Base-by-base conservation (phyloP, 208 protist genomes). In the Vickermania ingenoplastis region DNA sequence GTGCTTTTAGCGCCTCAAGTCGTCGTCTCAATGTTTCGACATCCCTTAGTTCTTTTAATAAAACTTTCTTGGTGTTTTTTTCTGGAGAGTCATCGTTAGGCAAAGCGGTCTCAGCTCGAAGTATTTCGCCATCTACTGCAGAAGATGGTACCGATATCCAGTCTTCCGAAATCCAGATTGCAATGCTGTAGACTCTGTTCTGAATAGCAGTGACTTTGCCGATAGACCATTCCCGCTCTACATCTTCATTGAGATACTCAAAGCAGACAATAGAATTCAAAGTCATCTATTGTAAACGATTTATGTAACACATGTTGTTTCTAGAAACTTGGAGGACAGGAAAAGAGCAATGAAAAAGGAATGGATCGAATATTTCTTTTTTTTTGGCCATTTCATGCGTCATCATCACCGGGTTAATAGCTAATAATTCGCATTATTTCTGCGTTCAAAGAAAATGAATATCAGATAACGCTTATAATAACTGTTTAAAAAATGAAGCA, bases 231-330 rank as follows among this genome's bases (percentile, higher is more conserved):
- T 52, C 26, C 53, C 61, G 57, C 23, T 52, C 24, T 21, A 52
- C 31, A 11, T 66, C 27, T 3, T 28, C 27, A 27, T 58, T 26
- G 13, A 66, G 53, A 2, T 21, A 7, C 53, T 66, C 61, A 27
- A 66, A 66, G 0, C 52, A 51, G 27, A 66, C 61, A 23, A 59
- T 53, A 65, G 31, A 25, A 51, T 17, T 45, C 29, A 17, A n/a
- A n/a, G n/a, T n/a, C n/a, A n/a, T n/a, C n/a, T n/a, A n/a, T n/a
- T n/a, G n/a, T n/a, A n/a, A n/a, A n/a, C n/a, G n/a, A n/a, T n/a
- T n/a, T n/a, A n/a, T n/a, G n/a, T n/a, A n/a, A n/a, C n/a, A n/a
- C n/a, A n/a, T n/a, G n/a, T n/a, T n/a, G n/a, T n/a, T n/a, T n/a
- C n/a, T n/a, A n/a, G n/a, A n/a, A n/a, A n/a, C n/a, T n/a, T n/a